Conservation (phyloP, 306 rosid genomes). For the Mimosa bimucronata region DNA sequence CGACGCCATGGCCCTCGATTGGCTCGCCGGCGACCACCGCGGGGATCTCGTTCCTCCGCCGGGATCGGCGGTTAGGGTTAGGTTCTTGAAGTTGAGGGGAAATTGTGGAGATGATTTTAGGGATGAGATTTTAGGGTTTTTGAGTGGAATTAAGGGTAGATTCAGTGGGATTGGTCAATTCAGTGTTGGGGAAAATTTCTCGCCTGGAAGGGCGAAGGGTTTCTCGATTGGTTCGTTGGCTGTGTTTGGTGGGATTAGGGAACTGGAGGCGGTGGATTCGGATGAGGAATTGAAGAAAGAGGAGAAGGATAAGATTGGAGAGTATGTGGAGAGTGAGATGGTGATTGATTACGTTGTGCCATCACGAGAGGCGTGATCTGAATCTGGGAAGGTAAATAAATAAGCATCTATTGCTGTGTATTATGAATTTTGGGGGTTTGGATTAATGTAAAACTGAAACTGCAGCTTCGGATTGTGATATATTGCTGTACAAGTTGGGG, state of each 20-base stretch:
- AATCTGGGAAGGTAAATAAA: constrained; percentile 27
- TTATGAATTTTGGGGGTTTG: not conserved
- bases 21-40: constrained; percentile 44
- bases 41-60: constrained; percentile 29
- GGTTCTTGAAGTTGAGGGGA: constrained; percentile 70
- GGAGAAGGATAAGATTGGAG: constrained; percentile 61
- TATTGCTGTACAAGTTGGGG: not conserved
- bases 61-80: constrained; percentile 53
- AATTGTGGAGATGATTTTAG: no score
- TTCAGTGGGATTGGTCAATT: constrained; percentile 47
- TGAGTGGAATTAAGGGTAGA: constrained; percentile 44
- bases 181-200: constrained; percentile 67
- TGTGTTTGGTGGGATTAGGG: constrained; percentile 47
- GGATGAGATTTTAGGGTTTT: constrained; percentile 52
- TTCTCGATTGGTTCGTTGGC: constrained; percentile 64
- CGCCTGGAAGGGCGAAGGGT: constrained; percentile 73
- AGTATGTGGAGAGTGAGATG: constrained; percentile 50
- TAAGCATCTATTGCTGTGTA: not conserved
- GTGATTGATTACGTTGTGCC: constrained; percentile 54
- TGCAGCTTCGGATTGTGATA: not conserved
- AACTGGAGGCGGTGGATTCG: constrained; percentile 54
- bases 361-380: constrained; percentile 25
- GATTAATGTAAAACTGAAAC: not conserved
- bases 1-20: constrained; percentile 75
- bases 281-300: constrained; percentile 38